Base-by-base conservation (phyloP, 371 early-diverging fungal species). In the Mucor lusitanicus region DNA sequence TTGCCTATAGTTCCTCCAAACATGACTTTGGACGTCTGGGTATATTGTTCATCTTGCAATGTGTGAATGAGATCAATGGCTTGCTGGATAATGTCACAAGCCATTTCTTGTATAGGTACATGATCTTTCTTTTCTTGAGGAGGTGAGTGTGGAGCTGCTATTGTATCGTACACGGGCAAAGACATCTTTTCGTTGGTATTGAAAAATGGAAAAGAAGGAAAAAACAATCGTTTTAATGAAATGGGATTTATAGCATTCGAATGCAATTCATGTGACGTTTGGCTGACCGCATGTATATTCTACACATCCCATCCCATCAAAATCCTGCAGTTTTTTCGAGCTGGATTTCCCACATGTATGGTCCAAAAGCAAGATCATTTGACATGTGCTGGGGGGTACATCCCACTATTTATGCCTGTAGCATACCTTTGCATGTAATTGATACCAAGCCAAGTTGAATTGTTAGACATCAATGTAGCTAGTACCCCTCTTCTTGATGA, bases 1-100 rank as follows among this genome's bases (percentile, higher is more conserved):
- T 90, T 89, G 23, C 91, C 91, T 6, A 89, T 85, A 4, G 90
- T 87, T 25, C 89, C 83, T 7, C 81, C 80, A 17, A 90, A 86
- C 46, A 90, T 84, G 17, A 87, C 71, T 8, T 40, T 61, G 0
- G 90, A 90, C 4, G 64, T 71, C 11, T 67, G 67, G 1, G 80
- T 83, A 69, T 85, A 89, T 33, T 68, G 58, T 3, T 61, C 59
- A 23, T 68, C 62, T 27, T 60, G 23, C 3, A 72, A 35, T 1
- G 40, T 46, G 7, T 59, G 39, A 17, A 72, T 7, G 3, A 72
- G 42, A 25, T 65, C 65, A 46, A 72, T 65, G 8, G 65, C 53
- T 60, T 72, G 72, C 37, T 68, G 65, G 37, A 72, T 21, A n/a
- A 72, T 17, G 7, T 61, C 46, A 23, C 21, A 27, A 0, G 72